phyloP scores from a whole-genome alignment of 108 stramenopile genomes.

The Nannochloropsis oceanica region DNA sequence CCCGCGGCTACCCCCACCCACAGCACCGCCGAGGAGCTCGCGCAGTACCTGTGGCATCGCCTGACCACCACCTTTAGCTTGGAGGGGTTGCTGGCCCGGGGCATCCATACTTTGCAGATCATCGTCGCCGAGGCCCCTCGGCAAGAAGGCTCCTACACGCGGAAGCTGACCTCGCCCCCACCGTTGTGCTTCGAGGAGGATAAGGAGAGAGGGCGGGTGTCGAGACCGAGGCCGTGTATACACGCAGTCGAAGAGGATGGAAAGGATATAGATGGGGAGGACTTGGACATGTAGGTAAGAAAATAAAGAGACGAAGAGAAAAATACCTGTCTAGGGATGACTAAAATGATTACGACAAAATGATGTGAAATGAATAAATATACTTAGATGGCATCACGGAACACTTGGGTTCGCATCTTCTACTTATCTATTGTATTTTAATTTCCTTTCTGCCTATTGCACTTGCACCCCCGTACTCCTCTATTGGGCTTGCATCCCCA shows the following conservation, averaged over 20 bases:
- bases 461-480: too few relatives aligned
- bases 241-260: not conserved
- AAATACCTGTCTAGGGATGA: too few relatives aligned
- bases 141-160: constrained; percentile 50
- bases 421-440: too few relatives aligned
- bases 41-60: constrained; percentile 58
- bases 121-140: constrained; percentile 68
- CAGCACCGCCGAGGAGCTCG: constrained; percentile 82
- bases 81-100: constrained; percentile 47
- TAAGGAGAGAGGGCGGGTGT: not conserved
- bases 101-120: constrained; percentile 67
- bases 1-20: constrained; percentile 31
- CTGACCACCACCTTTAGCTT: constrained; percentile 51
- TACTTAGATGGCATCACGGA: too few relatives aligned
- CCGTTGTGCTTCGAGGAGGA: not conserved
- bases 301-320: not conserved
- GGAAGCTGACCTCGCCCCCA: not conserved
- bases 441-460: too few relatives aligned
- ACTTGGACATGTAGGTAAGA: not conserved
- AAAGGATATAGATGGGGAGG: not conserved
- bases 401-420: too few relatives aligned
- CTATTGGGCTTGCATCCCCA: too few relatives aligned
- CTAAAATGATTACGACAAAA: too few relatives aligned
- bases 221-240: not conserved
- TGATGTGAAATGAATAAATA: too few relatives aligned